These are phyloP conservation scores for Citrus sinensis DNA, from an alignment of 345 rosid genomes.

Conservation along the genomic window DNA sequence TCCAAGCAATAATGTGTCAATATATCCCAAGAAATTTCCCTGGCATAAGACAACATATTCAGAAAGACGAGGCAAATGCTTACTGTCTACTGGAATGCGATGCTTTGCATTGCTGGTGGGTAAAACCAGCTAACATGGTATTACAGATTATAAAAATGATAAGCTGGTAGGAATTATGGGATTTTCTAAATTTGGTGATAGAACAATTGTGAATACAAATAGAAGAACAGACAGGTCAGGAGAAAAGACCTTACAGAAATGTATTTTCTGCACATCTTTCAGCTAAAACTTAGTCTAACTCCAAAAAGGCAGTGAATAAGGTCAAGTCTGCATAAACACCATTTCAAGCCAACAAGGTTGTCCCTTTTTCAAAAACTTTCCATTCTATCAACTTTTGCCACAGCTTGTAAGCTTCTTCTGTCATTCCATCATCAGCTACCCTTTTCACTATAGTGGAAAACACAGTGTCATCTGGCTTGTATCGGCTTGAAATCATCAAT, in stretches of 20 bases:
- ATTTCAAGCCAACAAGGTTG: constrained; percentile 6
- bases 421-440: constrained; percentile 62
- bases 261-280: neutral
- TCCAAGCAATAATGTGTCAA: neutral
- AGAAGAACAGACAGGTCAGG: neutral
- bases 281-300: neutral
- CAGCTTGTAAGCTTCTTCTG: constrained; percentile 54
- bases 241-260: neutral
- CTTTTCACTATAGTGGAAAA: constrained; percentile 43
- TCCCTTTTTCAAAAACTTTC: constrained; percentile 31
- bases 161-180: neutral
- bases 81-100: neutral
- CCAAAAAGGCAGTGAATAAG: neutral
- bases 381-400: constrained; percentile 41
- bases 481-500: constrained; percentile 53
- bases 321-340: neutral
- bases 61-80: neutral
- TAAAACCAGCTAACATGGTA: neutral
- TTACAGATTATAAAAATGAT: neutral
- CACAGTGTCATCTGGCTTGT: constrained; percentile 46
- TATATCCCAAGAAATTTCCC: neutral
- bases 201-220: neutral
- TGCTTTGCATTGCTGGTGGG: neutral
- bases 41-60: neutral
- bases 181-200: neutral